A percentile compares a stretch with the other conserved stretches of the same genome.
phyloP scores from a whole-genome alignment of 225 moss, liverwort and hornwort species.

The Physcomitrellopsis africana region DNA sequence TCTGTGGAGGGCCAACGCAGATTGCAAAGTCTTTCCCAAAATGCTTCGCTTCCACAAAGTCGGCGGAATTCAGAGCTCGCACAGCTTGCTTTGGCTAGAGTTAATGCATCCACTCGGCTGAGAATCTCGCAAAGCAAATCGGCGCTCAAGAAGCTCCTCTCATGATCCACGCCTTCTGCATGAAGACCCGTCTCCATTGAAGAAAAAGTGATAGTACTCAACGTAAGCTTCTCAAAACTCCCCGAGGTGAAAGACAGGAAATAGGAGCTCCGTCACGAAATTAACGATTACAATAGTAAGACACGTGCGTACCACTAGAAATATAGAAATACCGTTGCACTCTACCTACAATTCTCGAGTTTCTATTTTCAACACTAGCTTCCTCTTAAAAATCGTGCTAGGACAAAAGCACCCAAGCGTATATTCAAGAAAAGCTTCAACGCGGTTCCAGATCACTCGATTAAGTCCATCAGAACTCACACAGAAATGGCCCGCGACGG shows the following conservation, averaged over 20 bases:
- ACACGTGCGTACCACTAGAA: neutral
- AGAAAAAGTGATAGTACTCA: neutral
- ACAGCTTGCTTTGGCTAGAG: conserved; percentile 76
- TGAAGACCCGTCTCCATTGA: neutral
- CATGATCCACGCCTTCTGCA: neutral
- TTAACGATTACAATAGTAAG: too few species aligned
- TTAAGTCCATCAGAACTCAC: neutral
- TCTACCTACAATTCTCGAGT: neutral
- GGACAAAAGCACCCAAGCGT: neutral
- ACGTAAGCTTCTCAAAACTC: neutral
- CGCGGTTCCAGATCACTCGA: neutral
- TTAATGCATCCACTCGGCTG: conserved; percentile 67
- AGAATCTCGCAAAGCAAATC: conserved; percentile 72
- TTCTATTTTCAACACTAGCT: neutral
- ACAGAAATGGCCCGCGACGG: neutral
- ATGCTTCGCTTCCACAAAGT: conserved; percentile 43
- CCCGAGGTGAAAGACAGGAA: neutral
- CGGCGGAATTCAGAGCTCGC: conserved; percentile 61
- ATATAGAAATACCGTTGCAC: neutral
- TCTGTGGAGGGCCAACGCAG: conserved; percentile 73
- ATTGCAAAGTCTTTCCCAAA: conserved; percentile 70
- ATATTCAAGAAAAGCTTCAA: neutral
- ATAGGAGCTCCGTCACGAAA: neutral
- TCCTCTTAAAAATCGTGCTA: neutral
- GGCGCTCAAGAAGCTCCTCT: conserved; percentile 34